Percentiles rank a stretch among this genome's conserved stretches.
These are phyloP conservation scores for Paxillus ammoniavirescens DNA, from an alignment of 768 basidiomycete genomes.

Conservation along the genomic window DNA sequence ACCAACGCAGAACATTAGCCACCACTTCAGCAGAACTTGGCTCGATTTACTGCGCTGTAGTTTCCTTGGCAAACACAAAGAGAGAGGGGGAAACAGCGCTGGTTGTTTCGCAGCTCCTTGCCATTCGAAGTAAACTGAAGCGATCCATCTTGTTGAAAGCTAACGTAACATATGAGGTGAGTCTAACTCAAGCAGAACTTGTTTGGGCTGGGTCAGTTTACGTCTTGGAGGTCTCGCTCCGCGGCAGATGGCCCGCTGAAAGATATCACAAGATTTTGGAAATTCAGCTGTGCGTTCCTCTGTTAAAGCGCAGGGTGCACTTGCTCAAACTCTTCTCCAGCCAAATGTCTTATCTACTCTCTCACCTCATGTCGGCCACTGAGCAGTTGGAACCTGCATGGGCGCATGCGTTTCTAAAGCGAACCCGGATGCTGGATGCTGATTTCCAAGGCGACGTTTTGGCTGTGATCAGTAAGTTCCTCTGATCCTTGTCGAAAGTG, in stretches of 20 bases:
- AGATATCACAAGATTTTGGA: conserved; percentile 70
- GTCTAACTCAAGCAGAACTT: conserved; percentile 8
- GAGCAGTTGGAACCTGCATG: conserved; percentile 74
- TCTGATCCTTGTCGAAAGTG: not conserved
- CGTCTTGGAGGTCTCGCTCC: conserved; percentile 59
- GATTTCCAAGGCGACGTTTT: conserved; percentile 85
- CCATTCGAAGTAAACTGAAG: conserved; percentile 71
- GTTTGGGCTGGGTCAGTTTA: not conserved
- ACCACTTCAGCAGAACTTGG: conserved; percentile 70
- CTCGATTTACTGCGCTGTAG: conserved; percentile 68
- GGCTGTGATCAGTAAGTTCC: conserved; percentile 68
- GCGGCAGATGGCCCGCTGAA: conserved; percentile 78
- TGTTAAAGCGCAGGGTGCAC: not conserved
- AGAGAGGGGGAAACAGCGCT: conserved; percentile 47
- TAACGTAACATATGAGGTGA: conserved; percentile 68
- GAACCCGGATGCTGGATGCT: conserved; percentile 73
- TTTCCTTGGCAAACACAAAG: conserved; percentile 66
- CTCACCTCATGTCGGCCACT: conserved; percentile 71
- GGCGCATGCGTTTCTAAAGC: conserved; percentile 70
- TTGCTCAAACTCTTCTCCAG: conserved; percentile 34
- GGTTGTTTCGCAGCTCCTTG: conserved; percentile 66
- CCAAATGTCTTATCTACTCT: conserved; percentile 65
- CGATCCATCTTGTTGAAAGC: conserved; percentile 53
- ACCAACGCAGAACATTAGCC: conserved; percentile 68
- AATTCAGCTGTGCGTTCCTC: conserved; percentile 55